Conservation (phyloP, 1,139 yeast genomes). For the Taiozyma sp. region DNA sequence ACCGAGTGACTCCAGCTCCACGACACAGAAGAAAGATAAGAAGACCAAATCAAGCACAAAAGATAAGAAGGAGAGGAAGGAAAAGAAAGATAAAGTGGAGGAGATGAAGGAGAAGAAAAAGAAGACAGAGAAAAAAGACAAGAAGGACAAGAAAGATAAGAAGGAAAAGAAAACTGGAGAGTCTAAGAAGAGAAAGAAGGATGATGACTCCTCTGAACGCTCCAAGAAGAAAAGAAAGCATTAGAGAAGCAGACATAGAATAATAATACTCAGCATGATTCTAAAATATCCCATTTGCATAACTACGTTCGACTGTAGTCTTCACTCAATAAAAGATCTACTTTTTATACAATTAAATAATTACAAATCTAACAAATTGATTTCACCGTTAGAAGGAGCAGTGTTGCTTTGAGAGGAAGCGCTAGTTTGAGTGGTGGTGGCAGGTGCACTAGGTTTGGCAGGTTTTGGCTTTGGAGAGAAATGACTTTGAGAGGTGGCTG, state of each 20-base stretch:
- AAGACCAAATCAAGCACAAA: constrained; percentile 18
- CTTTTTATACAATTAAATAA: not conserved
- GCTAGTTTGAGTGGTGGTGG: constrained; percentile 10
- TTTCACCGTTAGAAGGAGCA: constrained; percentile 3
- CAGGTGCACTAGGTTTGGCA: constrained; percentile 15
- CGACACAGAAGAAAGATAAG: constrained; percentile 22
- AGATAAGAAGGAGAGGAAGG: constrained; percentile 18
- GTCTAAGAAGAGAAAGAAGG: constrained; percentile 20
- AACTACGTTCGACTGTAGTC: not conserved
- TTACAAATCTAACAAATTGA: not conserved
- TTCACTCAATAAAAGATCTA: not conserved
- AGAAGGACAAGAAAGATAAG: constrained; percentile 26
- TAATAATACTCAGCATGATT: not conserved
- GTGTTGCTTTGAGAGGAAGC: constrained; percentile 12
- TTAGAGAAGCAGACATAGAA: constrained; percentile 16
- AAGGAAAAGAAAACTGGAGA: constrained; percentile 18
- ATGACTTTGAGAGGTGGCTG: constrained; percentile 52
- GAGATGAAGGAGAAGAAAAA: constrained; percentile 29
- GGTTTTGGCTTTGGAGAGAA: constrained; percentile 12
- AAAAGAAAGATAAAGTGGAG: constrained; percentile 18
- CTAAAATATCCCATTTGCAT: not conserved
- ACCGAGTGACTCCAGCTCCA: constrained; percentile 10
- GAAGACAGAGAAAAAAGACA: constrained; percentile 34
- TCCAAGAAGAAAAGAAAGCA: constrained; percentile 20
- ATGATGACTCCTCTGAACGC: constrained; percentile 18